Evolutionary conservation across 805 yeast species (phyloP), one percentile per base, ranked within the genome.

Genomic region (Nakazawaea anatomiae): DNA sequence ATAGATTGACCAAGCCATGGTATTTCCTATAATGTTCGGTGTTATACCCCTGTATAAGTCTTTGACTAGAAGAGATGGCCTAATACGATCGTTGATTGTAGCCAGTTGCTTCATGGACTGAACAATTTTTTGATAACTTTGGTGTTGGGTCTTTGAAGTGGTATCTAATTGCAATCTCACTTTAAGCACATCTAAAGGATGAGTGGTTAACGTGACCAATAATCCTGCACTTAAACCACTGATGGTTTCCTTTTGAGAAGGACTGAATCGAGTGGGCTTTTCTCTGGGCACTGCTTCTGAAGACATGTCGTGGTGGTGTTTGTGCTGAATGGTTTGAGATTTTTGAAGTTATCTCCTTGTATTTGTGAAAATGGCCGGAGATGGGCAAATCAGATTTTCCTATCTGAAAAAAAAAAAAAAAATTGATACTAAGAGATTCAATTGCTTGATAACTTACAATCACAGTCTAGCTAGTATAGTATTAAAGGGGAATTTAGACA

Each of bases 181-280:
- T 67, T 94, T 94, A 52, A 91, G 68, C 47, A 94, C 72, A 65
- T 94, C 99, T 44, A 94, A 67, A 1, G 99, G 99, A 63, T 94
- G 99, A 32, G 92, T 84, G 1, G 85, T 71, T 1, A 87, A 57
- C 1, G 98, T 91, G 6, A 97, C 84, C 10, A 80, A 65, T 39
- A 83, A 76, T 0, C 99, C 99, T 0, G 97, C 96, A 1, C 81
- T 62, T 5, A 91, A 65, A 0, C 97, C 97, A 0, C 94, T 75
- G 1, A 83, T 62, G 0, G 81, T 61, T 60, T 90, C 94, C 40
- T 74, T 68, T 46, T 71, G 71, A n/a, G 72, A 42, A 4, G 64
- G 56, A 14, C 25, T 29, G 27, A 42, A 47, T 9, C 42, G 43
- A 11, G n/a, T 11, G 30, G 18, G 11, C 6, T 30, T 42, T 9